Evolutionary conservation across 129 eudicot species (phyloP).

Genomic region (Scalesia atractyloides): DNA sequence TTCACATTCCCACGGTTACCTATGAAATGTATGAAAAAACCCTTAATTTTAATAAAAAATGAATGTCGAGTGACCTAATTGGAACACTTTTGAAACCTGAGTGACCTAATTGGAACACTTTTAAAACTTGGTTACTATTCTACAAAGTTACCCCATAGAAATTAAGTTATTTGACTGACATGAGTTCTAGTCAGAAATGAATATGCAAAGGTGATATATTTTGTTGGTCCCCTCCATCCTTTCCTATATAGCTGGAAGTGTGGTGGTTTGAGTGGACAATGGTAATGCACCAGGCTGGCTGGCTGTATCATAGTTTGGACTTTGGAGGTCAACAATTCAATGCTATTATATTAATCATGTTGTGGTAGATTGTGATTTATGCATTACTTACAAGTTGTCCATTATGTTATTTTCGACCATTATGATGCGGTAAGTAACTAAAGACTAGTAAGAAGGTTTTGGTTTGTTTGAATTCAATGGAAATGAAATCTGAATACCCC

Average conservation of each 20-base stretch:
- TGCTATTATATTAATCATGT: constrained; percentile 14
- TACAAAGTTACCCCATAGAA: too few species aligned
- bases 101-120: too few species aligned
- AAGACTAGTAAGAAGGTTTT: too few species aligned
- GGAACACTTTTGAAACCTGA: too few species aligned
- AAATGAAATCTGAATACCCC: too few species aligned
- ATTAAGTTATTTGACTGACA: constrained; percentile 29
- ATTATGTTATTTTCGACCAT: not conserved
- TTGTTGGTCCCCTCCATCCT: constrained; percentile 42
- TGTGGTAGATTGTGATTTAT: constrained; percentile 6
- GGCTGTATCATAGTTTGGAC: constrained; percentile 11
- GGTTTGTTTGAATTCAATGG: too few species aligned
- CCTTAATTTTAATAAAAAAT: too few species aligned
- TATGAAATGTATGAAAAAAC: too few species aligned
- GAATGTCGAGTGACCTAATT: too few species aligned
- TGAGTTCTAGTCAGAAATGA: constrained; percentile 21
- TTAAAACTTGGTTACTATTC: too few species aligned
- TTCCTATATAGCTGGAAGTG: constrained; percentile 29
- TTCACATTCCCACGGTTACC: too few species aligned
- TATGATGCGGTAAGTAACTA: too few species aligned
- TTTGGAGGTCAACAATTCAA: constrained; percentile 29
- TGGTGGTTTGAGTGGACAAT: constrained; percentile 35
- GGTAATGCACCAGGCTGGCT: constrained; percentile 37
- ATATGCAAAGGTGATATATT: constrained; percentile 9
- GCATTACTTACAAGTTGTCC: constrained; percentile 9